Evolutionary conservation across 345 rosid species (phyloP).

Genomic region (Leavenworthia alabamica): DNA sequence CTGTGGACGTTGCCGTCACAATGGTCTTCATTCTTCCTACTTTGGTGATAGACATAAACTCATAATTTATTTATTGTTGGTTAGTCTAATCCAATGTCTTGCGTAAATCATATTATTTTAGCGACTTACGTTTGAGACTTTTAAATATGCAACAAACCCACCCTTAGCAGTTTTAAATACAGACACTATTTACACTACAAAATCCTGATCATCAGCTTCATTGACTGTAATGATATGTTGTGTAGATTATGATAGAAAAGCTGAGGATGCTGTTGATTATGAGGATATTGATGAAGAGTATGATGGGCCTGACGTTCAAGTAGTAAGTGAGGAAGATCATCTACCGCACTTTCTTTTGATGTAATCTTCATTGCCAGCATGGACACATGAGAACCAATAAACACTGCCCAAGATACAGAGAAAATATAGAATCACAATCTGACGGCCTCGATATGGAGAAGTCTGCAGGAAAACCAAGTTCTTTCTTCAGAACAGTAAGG

Average conservation of each 20-base stretch:
- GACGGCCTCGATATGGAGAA: constrained; percentile 21
- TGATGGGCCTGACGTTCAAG: constrained; percentile 77
- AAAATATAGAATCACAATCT: constrained; percentile 55
- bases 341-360: constrained; percentile 43
- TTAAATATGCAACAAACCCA: constrained; percentile 1
- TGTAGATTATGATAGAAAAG: constrained; percentile 76
- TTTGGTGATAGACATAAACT: constrained; percentile 3
- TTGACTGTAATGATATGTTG: constrained; percentile 23
- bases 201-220: constrained; percentile 13
- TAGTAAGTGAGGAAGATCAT: constrained; percentile 65
- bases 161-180: constrained; percentile 8
- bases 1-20: not conserved
- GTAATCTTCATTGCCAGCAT: constrained; percentile 46
- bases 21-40: not conserved
- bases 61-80: not conserved
- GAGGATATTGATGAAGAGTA: constrained; percentile 85
- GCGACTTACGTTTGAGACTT: not conserved
- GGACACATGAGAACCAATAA: constrained; percentile 99
- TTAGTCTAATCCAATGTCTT: not conserved
- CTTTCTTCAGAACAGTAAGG: too few species aligned
- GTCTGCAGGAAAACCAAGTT: too few species aligned
- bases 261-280: constrained; percentile 83
- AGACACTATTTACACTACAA: not conserved
- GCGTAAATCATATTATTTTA: not conserved
- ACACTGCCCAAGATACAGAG: constrained; percentile 87